A percentile compares a stretch with the other conserved stretches of the same genome.
These are phyloP conservation scores for Agarophyton chilense DNA, from an alignment of 23 red algal species.

Conservation along the genomic window DNA sequence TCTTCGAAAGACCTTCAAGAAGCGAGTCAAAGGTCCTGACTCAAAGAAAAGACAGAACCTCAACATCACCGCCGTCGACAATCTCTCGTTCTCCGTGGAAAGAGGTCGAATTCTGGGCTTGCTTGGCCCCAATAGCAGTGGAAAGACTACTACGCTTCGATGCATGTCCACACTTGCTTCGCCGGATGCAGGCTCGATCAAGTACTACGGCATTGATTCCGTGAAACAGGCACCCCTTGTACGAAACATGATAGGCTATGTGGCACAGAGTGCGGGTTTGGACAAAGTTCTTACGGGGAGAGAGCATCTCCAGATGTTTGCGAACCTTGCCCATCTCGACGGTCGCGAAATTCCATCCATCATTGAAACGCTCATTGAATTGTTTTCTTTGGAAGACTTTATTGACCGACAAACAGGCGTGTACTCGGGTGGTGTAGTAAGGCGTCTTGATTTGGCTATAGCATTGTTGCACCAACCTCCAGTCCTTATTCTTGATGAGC, in stretches of 20 bases:
- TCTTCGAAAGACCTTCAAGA: constrained; percentile 68
- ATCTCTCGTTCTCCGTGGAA: constrained; percentile 67
- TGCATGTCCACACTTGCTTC: constrained; percentile 75
- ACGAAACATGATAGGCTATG: constrained; percentile 80
- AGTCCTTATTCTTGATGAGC: constrained; percentile 97
- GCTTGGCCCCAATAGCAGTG: constrained; percentile 90
- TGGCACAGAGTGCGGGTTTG: constrained; percentile 90
- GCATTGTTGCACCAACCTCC: constrained; percentile 82
- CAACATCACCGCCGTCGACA: constrained; percentile 66
- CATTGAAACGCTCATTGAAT: constrained; percentile 74
- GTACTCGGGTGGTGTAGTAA: constrained; percentile 87
- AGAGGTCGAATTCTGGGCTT: constrained; percentile 80
- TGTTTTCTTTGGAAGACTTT: constrained; percentile 85
- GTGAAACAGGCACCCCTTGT: constrained; percentile 54
- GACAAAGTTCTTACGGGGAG: constrained; percentile 98
- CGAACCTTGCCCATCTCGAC: constrained; percentile 68
- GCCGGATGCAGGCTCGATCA: constrained; percentile 75
- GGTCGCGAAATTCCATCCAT: not conserved
- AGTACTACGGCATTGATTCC: constrained; percentile 81
- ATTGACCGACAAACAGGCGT: constrained; percentile 88
- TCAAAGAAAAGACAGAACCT: constrained; percentile 29
- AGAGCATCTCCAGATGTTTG: constrained; percentile 97
- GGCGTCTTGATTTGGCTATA: constrained; percentile 94
- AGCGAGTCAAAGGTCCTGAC: constrained; percentile 33
- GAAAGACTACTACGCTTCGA: constrained; percentile 92